A percentile compares a stretch with the other conserved stretches of the same genome.
phyloP scores from a whole-genome alignment of 495 filamentous ascomycete species.

The Penicillium cinerascens region DNA sequence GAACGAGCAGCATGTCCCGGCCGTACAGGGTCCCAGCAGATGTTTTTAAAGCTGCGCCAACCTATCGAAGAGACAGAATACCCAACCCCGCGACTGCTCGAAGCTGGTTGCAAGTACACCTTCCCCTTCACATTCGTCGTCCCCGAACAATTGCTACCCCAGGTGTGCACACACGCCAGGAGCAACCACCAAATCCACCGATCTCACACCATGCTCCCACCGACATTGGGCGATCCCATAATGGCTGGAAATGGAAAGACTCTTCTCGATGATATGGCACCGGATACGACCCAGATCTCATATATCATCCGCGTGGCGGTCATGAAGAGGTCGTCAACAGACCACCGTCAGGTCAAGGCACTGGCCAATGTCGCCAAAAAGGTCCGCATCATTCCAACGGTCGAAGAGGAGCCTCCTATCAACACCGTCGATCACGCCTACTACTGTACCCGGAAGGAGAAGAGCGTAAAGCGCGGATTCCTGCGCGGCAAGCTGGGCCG shows the following conservation, averaged over 20 bases:
- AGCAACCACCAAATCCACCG: constrained; percentile 57
- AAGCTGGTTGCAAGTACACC: constrained; percentile 61
- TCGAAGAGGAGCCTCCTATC: constrained; percentile 74
- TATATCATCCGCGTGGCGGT: constrained; percentile 68
- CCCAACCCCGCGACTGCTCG: constrained; percentile 65
- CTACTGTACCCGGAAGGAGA: constrained; percentile 70
- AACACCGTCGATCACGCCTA: constrained; percentile 54
- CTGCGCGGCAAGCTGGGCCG: constrained; percentile 73
- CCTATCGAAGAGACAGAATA: constrained; percentile 68
- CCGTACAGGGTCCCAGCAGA: constrained; percentile 52
- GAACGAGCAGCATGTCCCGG: constrained; percentile 49
- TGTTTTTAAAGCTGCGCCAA: constrained; percentile 78
- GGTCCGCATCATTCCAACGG: constrained; percentile 72
- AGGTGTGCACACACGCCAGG: constrained; percentile 57
- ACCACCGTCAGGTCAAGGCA: constrained; percentile 29
- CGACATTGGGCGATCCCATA: constrained; percentile 71
- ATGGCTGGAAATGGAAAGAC: constrained; percentile 45
- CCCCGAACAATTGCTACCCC: constrained; percentile 64
- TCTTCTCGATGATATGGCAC: constrained; percentile 74
- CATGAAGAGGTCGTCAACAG: constrained; percentile 26
- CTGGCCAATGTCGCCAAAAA: constrained; percentile 54
- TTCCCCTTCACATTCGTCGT: constrained; percentile 89
- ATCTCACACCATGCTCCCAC: constrained; percentile 76
- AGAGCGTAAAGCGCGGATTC: constrained; percentile 72
- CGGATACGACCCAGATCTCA: constrained; percentile 71